Evolutionary conservation across 1,284 basidiomycete genomes (phyloP).

Genomic region (Trametes pubescens): DNA sequence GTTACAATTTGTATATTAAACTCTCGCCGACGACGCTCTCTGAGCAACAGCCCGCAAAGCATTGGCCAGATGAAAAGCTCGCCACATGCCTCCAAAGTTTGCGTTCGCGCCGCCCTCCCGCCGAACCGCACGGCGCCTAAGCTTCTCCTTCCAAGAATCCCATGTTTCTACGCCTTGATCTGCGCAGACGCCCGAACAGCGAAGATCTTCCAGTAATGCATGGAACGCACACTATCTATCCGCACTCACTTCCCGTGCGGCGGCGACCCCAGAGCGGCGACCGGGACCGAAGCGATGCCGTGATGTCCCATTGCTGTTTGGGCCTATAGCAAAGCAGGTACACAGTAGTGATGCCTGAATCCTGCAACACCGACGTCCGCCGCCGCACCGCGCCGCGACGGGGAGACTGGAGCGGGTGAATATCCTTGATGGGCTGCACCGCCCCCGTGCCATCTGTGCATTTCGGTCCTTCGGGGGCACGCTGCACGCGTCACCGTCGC

Average conservation of each 20-base stretch:
- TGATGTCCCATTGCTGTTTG: background rate
- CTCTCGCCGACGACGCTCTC: no score
- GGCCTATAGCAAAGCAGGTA: background rate
- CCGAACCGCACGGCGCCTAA: background rate
- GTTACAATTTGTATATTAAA: no score
- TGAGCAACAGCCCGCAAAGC: no score
- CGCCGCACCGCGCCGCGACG: no score
- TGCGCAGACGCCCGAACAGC: background rate
- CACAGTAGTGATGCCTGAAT: no score
- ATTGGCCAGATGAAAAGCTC: no score
- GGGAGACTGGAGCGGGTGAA: conserved; percentile 4
- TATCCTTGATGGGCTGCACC: conserved; percentile 18
- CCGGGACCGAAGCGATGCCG: conserved; percentile 22
- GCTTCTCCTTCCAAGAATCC: background rate
- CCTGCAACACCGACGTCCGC: background rate
- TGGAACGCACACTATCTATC: background rate
- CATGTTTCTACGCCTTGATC: background rate
- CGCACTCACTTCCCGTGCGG: background rate
- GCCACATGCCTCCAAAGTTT: background rate
- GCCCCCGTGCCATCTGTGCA: conserved; percentile 10
- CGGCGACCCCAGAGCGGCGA: background rate
- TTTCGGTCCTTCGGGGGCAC: background rate
- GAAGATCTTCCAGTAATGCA: background rate
- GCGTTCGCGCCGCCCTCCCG: background rate
- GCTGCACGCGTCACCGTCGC: background rate